phyloP scores from a whole-genome alignment of 1,139 yeast species.

The Taiozyma sp. region DNA sequence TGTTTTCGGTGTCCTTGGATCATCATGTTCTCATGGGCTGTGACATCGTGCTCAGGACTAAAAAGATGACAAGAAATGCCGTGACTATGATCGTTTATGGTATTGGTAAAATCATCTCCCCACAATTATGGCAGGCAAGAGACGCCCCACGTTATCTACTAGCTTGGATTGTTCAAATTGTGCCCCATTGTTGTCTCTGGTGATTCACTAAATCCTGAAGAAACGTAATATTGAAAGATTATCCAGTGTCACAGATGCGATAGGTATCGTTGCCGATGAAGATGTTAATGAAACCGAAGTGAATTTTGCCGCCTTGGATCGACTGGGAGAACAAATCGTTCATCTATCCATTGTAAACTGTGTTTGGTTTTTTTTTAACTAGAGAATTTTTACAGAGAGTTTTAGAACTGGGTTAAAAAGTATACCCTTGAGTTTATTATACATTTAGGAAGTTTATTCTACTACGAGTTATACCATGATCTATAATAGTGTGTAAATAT shows the following conservation, averaged over 20 bases:
- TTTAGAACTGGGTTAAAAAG: background rate
- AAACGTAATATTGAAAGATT: constrained; percentile 35
- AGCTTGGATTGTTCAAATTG: constrained; percentile 54
- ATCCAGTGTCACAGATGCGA: background rate
- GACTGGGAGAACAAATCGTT: constrained; percentile 40
- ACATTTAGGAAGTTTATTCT: background rate
- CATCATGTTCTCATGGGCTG: constrained; percentile 35
- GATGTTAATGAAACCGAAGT: constrained; percentile 26
- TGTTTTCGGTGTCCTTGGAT: constrained; percentile 40
- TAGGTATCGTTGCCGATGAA: constrained; percentile 5
- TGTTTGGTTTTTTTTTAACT: too few species aligned
- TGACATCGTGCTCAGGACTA: constrained; percentile 37
- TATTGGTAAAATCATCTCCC: constrained; percentile 40
- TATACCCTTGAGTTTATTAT: background rate
- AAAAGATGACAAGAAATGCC: constrained; percentile 35
- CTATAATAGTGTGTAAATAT: background rate
- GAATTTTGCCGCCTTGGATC: constrained; percentile 36
- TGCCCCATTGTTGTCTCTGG: constrained; percentile 38
- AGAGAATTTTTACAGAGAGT: too few species aligned
- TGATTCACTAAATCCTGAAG: constrained; percentile 35
- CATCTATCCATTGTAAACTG: constrained; percentile 33
- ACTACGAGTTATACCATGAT: background rate
- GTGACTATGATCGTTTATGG: constrained; percentile 34
- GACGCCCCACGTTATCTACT: constrained; percentile 39
- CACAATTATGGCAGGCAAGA: constrained; percentile 38